Evolutionary conservation across 1,284 basidiomycete species (phyloP), one percentile per base, ranked within the genome.

Genomic region (Tremellales sp.): DNA sequence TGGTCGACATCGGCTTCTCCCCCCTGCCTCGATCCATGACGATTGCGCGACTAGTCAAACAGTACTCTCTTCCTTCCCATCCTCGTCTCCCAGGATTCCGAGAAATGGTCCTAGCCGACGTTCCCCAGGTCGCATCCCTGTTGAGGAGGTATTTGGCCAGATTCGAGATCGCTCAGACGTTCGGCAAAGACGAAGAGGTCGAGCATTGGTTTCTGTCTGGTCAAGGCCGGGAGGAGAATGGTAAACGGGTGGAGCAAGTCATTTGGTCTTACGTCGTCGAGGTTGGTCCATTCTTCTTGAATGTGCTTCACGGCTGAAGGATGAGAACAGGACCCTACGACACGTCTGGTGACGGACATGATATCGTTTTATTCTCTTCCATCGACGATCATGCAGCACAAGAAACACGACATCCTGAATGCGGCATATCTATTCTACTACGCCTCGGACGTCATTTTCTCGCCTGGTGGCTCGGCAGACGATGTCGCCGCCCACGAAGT

Each of bases 201-300:
- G 77, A 77, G 53, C 94, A 99, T 73, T 84, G 92, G 56, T 84
- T 98, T 68, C 73, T 93, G 56, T 89, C 86, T 56, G 94, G 95
- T 1, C 76, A 78, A 28, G 94, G 94, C 0, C 74, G 71, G 12
- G 84, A 85, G 0, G 74, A 65, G 4, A 75, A 76, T 29, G 73
- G 75, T 27, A 78, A 74, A 49, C 77, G 87, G 51, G 75, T 80
- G 18, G 82, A 78, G 14, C 94, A 97, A 68, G 94, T 98, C 31
- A 85, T 88, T 1, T 98, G 94, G 94, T 79, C 87, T 3, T 98
- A 95, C 65, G 94, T 99, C 27, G 86, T 97, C 31, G 93, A 97
- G 79, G 91, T 90, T 60, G 53, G 76, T 65, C 12, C 12, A n/a
- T 24, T 18, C 41, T 26, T 28, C 31, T 24, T 43, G 10, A 21